Conservation (phyloP, 164 flowering plant species). For the Stephania cephalantha region DNA sequence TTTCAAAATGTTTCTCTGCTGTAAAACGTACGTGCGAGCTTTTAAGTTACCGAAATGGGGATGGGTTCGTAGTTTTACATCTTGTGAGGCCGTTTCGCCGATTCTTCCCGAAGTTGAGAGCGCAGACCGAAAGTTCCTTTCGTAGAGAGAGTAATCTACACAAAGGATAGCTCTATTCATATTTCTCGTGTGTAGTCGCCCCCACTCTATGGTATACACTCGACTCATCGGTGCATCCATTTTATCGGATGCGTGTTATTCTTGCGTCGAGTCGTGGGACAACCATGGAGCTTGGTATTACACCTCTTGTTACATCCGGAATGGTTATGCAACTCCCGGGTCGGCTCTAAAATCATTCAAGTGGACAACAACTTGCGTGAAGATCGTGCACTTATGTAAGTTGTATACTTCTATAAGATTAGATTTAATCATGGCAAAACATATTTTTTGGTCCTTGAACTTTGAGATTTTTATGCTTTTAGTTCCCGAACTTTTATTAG, state of each 20-base stretch:
- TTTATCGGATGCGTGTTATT: conserved; percentile 11
- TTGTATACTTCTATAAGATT: neutral
- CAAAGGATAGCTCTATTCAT: conserved; percentile 2
- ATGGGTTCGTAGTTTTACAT: too few species aligned
- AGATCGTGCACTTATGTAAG: conserved; percentile 4
- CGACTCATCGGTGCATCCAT: conserved; percentile 8
- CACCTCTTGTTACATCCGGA: conserved; percentile 8
- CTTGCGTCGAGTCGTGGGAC: conserved; percentile 6
- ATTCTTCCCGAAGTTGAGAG: conserved; percentile 9
- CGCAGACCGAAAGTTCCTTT: conserved; percentile 8
- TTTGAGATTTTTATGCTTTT: too few species aligned
- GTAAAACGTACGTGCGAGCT: too few species aligned
- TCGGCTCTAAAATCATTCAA: conserved; percentile 7
- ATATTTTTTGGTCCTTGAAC: too few species aligned
- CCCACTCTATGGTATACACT: conserved; percentile 7
- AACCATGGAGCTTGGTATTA: conserved; percentile 9
- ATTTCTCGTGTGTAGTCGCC: conserved; percentile 5
- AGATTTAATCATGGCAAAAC: too few species aligned
- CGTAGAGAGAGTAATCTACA: conserved; percentile 8
- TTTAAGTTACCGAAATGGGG: too few species aligned
- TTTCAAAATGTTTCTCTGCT: too few species aligned
- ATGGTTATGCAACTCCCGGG: conserved; percentile 6
- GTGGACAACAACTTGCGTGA: conserved; percentile 6
- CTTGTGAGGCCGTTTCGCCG: too few species aligned
- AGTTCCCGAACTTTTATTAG: too few species aligned